Base-by-base conservation (phyloP, 495 filamentous ascomycete genomes). In the Penicillium macrosclerotiorum region DNA sequence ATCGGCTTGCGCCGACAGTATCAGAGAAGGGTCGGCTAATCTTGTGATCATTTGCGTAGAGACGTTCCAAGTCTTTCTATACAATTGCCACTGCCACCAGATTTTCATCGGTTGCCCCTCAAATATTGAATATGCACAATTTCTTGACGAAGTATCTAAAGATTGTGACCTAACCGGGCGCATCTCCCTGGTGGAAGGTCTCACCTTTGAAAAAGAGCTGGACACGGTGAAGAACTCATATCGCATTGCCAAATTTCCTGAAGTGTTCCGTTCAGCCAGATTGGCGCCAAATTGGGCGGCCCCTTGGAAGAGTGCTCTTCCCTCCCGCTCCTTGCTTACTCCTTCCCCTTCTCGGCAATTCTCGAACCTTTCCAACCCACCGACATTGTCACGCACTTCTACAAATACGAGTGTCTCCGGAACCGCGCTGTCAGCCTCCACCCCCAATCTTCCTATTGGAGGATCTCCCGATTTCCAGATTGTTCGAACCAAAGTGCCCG, bases 61-160 rank as follows among this genome's bases (percentile, higher is more conserved):
- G 72, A 81, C 68, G 52, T 88, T 77, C 72, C 82, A 79, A 78
- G 62, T 82, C 19, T 72, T 81, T 62, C 57, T 83, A 36, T 74
- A 80, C 67, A 78, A 91, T 54, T 78, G 74, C 56, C 86, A 89
- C 62, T 94, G 89, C 65, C 86, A 85, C 54, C 88, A 90, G 48
- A 82, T 94, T 31, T 68, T 91, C 36, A 71, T 95, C 33, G 90
- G 89, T 9, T 84, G 89, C 49, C 86, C 85, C 16, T 84, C 88
- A 48, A 85, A 90, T 62, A 78, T 80, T 44, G 79, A 81, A 25
- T 94, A 90, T 62, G 80, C 78, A 18, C 74, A 80, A 1, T 76
- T 85, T 44, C 65, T 95, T n/a, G 81, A 88, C 49, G 61, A 67
- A 19, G 72, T 83, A 30, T 63, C 79, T 37, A 67, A 69, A 31